phyloP scores from a whole-genome alignment of 306 rosid species.

The Benincasa hispida region DNA sequence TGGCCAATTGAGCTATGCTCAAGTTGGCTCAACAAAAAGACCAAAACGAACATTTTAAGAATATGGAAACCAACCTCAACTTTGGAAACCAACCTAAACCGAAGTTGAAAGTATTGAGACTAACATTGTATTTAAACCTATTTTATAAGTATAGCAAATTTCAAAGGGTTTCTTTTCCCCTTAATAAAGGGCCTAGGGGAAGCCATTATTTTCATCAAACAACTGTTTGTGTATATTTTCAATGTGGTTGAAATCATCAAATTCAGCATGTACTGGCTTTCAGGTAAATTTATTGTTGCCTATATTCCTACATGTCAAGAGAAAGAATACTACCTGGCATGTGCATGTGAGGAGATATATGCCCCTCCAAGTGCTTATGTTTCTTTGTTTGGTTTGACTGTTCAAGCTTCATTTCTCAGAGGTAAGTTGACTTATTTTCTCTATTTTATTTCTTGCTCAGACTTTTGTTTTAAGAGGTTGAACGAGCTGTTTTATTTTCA shows the following conservation, averaged over 20 bases:
- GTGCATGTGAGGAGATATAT: slow-evolving; percentile 91
- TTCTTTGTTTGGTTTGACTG: slow-evolving; percentile 80
- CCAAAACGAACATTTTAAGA: no score
- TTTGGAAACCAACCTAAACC: no score
- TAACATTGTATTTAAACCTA: background rate
- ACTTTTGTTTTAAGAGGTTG: slow-evolving; percentile 1
- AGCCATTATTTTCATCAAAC: background rate
- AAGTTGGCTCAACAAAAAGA: no score
- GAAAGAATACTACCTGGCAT: slow-evolving; percentile 86
- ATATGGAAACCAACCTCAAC: no score
- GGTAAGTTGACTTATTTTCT: slow-evolving; percentile 36
- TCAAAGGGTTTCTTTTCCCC: background rate
- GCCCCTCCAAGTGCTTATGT: slow-evolving; percentile 92
- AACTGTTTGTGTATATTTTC: slow-evolving; percentile 1
- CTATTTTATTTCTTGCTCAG: slow-evolving; percentile 14
- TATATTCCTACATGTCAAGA: slow-evolving; percentile 74
- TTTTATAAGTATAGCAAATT: background rate
- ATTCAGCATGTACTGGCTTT: slow-evolving; percentile 16
- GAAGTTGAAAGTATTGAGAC: no score
- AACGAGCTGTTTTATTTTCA: slow-evolving; percentile 17
- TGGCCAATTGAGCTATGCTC: no score
- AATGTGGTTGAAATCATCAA: background rate
- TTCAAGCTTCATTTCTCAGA: slow-evolving; percentile 73
- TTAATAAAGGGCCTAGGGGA: background rate
- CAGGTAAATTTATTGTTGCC: slow-evolving; percentile 80